A percentile compares a stretch with the other conserved stretches of the same genome.
phyloP scores from a whole-genome alignment of 2,329 filamentous ascomycete species.

The Botryotinia globosa region DNA sequence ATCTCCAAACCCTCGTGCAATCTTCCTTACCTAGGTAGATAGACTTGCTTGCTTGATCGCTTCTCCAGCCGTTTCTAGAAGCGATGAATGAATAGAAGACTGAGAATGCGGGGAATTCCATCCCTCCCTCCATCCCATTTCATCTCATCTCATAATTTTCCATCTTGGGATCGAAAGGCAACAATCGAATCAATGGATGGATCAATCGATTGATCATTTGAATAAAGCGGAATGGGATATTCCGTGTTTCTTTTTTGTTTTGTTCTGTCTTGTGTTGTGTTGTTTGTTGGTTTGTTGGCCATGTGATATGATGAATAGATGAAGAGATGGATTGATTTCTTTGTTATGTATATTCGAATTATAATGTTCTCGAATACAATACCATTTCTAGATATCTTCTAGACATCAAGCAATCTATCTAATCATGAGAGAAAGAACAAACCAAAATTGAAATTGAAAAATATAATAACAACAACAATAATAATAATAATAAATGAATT shows the following conservation, averaged over 20 bases:
- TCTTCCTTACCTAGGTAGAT: no score
- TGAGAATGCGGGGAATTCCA: neutral
- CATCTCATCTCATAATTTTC: neutral
- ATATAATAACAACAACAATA: neutral
- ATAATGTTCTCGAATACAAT: neutral
- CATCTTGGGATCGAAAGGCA: neutral
- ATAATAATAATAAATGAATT: neutral
- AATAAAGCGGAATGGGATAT: neutral
- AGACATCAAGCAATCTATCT: neutral
- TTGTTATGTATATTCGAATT: neutral
- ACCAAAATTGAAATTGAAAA: neutral
- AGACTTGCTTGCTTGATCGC: no score
- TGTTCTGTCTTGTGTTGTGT: neutral
- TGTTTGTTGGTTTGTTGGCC: neutral
- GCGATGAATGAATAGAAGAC: neutral
- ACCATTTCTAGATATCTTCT: neutral
- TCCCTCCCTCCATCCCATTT: neutral
- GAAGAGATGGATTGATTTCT: no score
- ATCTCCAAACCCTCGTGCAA: neutral
- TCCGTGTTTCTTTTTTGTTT: neutral
- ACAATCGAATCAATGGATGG: neutral
- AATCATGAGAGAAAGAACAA: neutral
- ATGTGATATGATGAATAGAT: neutral
- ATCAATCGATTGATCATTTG: neutral
- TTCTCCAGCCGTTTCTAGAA: neutral